Conservation (phyloP, 2,329 filamentous ascomycete species). For the Fusarium transvaalense region DNA sequence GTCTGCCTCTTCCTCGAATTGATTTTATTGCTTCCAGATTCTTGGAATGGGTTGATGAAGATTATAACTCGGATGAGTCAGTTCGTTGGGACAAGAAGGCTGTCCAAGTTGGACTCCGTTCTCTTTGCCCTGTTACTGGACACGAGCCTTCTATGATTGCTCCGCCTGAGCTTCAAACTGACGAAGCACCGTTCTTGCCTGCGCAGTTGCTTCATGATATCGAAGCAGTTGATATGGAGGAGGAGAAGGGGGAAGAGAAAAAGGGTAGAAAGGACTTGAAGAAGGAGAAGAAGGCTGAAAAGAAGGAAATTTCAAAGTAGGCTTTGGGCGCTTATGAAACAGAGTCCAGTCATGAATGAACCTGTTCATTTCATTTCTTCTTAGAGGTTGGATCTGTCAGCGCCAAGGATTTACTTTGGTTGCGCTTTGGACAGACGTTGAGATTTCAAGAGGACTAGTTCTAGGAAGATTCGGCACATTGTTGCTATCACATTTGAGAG, state of each 20-base stretch:
- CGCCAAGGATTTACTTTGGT: slow-evolving; percentile 1
- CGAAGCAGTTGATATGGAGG: slow-evolving; percentile 3
- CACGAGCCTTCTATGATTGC: slow-evolving; percentile 6
- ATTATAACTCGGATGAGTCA: slow-evolving; percentile 41
- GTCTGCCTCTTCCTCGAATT: slow-evolving; percentile 52
- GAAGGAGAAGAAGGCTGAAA: slow-evolving; percentile 9
- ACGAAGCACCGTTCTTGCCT: slow-evolving; percentile 26
- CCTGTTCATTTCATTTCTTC: slow-evolving; percentile 9
- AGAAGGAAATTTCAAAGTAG: slow-evolving; percentile 20
- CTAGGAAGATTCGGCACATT: slow-evolving; percentile 15
- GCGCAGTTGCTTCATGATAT: slow-evolving; percentile 23
- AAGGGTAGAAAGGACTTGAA: not conserved
- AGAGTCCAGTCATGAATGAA: not conserved
- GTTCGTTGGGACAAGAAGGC: slow-evolving; percentile 48
- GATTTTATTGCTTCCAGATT: slow-evolving; percentile 33
- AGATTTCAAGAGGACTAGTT: slow-evolving; percentile 9
- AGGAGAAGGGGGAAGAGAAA: not conserved
- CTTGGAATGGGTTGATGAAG: slow-evolving; percentile 11
- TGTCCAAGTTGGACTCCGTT: slow-evolving; percentile 40
- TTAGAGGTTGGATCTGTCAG: slow-evolving; percentile 24
- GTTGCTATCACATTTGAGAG: slow-evolving; percentile 20
- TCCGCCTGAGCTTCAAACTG: slow-evolving; percentile 11
- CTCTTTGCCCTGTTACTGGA: slow-evolving; percentile 39
- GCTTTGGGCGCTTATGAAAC: not conserved
- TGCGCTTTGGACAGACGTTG: slow-evolving; percentile 15